Conservation (phyloP, 768 basidiomycete species). For the Solioccasus polychromus region DNA sequence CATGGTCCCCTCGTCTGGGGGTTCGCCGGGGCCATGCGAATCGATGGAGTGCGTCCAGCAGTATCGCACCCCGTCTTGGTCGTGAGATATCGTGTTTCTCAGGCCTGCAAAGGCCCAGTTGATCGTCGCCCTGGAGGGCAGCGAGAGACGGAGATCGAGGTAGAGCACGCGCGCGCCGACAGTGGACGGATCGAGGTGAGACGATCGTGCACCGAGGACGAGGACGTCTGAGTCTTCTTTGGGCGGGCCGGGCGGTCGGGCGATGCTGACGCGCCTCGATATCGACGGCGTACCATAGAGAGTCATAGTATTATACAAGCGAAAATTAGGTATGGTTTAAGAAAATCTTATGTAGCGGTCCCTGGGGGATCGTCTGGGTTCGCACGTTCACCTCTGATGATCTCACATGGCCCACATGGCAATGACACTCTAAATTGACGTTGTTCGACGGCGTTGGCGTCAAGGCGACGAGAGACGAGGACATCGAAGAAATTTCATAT, state of each 20-base stretch:
- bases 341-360: too few species aligned
- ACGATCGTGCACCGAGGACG: slow-evolving; percentile 20
- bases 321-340: too few species aligned
- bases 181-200: not conserved
- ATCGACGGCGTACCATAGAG: slow-evolving; percentile 12
- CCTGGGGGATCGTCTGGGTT: too few species aligned
- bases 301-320: too few species aligned
- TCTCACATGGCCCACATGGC: too few species aligned
- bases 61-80: slow-evolving; percentile 5
- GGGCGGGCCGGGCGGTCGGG: slow-evolving; percentile 8
- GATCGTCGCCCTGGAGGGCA: slow-evolving; percentile 3
- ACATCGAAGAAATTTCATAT: too few species aligned
- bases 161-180: slow-evolving; percentile 8
- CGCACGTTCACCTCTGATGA: too few species aligned
- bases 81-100: slow-evolving; percentile 7
- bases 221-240: slow-evolving; percentile 19
- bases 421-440: too few species aligned
- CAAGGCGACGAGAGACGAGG: too few species aligned
- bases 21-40: slow-evolving; percentile 10
- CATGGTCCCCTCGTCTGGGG: slow-evolving; percentile 15
- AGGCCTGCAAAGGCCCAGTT: slow-evolving; percentile 16
- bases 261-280: slow-evolving; percentile 11
- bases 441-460: too few species aligned
- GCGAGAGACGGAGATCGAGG: slow-evolving; percentile 18
- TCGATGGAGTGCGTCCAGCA: slow-evolving; percentile 18